Percentiles rank a stretch among this genome's conserved stretches.
These are phyloP conservation scores for Nidularia pulvinata DNA, from an alignment of 768 basidiomycete genomes.

Conservation along the genomic window DNA sequence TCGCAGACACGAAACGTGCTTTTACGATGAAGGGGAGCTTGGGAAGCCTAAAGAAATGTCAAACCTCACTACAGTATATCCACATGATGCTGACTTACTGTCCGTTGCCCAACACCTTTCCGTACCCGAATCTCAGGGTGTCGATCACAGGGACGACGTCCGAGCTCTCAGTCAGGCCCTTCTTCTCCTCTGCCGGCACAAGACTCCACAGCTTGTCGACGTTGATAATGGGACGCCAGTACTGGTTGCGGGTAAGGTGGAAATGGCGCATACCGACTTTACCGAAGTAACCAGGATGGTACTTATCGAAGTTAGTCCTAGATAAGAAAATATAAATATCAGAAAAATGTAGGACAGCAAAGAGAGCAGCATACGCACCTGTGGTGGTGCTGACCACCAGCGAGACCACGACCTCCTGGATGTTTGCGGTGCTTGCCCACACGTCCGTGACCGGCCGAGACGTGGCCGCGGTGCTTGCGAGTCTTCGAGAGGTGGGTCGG, in stretches of 20 bases:
- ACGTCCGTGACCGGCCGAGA: slow-evolving; percentile 99
- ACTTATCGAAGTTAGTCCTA: slow-evolving; percentile 98
- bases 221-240: slow-evolving; percentile 97
- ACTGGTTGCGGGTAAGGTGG: slow-evolving; percentile 90
- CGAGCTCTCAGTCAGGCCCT: slow-evolving; percentile 68
- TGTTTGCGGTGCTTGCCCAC: slow-evolving; percentile 99
- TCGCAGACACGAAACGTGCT: slow-evolving; percentile 91
- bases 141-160: slow-evolving; percentile 96
- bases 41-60: slow-evolving; percentile 56
- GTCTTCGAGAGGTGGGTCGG: slow-evolving; percentile 97
- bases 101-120: slow-evolving; percentile 96
- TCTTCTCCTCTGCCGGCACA: slow-evolving; percentile 84
- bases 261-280: slow-evolving; percentile 99
- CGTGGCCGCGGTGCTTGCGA: slow-evolving; percentile 99
- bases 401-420: slow-evolving; percentile 99
- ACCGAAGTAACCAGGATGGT: slow-evolving; percentile 99
- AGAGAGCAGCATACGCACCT: slow-evolving; percentile 49
- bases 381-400: slow-evolving; percentile 99
- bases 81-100: slow-evolving; percentile 44
- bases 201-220: slow-evolving; percentile 97
- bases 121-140: slow-evolving; percentile 80
- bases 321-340: slow-evolving; percentile 2
- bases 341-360: neutral
- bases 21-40: slow-evolving; percentile 96
- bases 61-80: neutral